phyloP scores from a whole-genome alignment of 2,329 filamentous ascomycete species.

The Colletotrichum magnum region DNA sequence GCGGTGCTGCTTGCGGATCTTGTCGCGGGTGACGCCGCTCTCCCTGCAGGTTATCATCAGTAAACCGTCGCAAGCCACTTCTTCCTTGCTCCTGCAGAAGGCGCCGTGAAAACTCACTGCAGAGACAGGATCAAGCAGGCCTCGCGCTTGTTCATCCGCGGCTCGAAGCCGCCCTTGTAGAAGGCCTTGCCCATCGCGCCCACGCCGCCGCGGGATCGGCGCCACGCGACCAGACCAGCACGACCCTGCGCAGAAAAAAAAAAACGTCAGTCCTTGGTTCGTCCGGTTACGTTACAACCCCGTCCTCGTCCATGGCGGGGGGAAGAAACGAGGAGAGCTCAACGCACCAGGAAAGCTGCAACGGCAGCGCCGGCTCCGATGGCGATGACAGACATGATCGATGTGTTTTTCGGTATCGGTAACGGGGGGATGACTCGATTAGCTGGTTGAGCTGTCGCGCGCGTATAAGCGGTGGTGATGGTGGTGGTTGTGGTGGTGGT shows the following conservation, averaged over 20 bases:
- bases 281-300: too few species aligned
- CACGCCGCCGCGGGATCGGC: conserved; percentile 83
- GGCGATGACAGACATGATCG: conserved; percentile 60
- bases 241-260: conserved; percentile 74
- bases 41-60: conserved; percentile 70
- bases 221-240: conserved; percentile 90
- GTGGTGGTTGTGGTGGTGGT: neutral
- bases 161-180: conserved; percentile 99
- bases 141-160: conserved; percentile 93
- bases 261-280: conserved; percentile 31
- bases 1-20: conserved; percentile 94
- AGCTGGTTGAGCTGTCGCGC: conserved; percentile 15
- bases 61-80: too few species aligned
- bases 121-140: conserved; percentile 92
- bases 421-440: conserved; percentile 4
- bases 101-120: conserved; percentile 69
- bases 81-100: too few species aligned
- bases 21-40: conserved; percentile 88
- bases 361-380: conserved; percentile 64
- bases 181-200: conserved; percentile 90
- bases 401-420: neutral
- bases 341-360: conserved; percentile 65
- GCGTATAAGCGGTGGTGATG: conserved; percentile 2
- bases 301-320: too few species aligned
- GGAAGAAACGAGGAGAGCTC: neutral